Evolutionary conservation across 768 basidiomycete genomes (phyloP).

Genomic region (Boletus pseudo-olivaceus): DNA sequence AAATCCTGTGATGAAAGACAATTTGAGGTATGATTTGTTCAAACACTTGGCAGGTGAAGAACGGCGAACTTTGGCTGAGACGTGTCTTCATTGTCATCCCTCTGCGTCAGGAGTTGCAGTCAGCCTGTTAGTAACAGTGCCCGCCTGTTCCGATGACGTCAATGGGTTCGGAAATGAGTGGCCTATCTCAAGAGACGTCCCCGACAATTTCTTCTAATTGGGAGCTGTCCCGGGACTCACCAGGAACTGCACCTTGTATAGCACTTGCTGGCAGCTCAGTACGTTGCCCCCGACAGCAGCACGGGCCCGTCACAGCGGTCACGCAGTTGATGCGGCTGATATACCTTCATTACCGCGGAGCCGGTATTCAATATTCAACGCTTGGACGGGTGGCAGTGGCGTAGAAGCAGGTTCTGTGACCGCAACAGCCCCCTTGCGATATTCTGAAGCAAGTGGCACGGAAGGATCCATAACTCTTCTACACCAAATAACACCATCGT

Average conservation of each 20-base stretch:
- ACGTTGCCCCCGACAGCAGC: background rate
- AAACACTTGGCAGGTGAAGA: background rate
- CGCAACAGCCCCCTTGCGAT: background rate
- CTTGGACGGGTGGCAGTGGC: background rate
- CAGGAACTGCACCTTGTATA: background rate
- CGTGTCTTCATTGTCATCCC: background rate
- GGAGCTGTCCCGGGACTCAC: background rate
- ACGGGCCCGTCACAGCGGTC: background rate
- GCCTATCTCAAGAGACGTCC: background rate
- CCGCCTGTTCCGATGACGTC: background rate
- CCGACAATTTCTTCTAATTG: background rate
- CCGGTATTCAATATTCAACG: background rate
- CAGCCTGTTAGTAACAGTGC: background rate
- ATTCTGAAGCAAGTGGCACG: too few relatives aligned
- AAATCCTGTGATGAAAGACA: background rate
- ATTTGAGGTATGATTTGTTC: background rate
- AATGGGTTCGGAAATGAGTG: background rate
- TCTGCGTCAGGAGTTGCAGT: background rate
- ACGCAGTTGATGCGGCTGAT: background rate
- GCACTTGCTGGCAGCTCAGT: background rate
- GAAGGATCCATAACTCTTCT: background rate
- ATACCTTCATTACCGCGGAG: background rate
- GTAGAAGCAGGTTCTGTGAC: background rate
- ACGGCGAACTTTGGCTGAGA: background rate
- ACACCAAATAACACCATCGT: background rate